Evolutionary conservation across 805 yeast genomes (phyloP), one percentile per base, ranked within the genome.

Genomic region (Huiozyma sinensis): DNA sequence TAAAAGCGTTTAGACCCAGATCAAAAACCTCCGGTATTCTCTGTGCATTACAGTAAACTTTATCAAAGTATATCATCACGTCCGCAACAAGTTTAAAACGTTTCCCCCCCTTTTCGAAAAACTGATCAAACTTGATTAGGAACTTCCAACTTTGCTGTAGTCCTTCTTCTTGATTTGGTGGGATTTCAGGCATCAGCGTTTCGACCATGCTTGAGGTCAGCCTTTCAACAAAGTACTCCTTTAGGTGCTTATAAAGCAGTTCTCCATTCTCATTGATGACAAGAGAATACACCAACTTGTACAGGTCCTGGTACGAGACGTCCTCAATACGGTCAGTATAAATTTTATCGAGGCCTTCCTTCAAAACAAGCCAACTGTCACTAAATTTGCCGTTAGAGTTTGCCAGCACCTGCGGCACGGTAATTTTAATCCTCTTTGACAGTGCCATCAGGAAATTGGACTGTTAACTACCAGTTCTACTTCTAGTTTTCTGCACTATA

Each of bases 31-130:
- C 65, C 4, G 83, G 77, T 41, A 77, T 65, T 52, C 76, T 79
- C 11, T 11, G 9, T 44, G 70, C 68, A 50, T 82, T 89, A 28
- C 88, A 83, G 52, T 83, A 87, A 0, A 85, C 95, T 38, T 95
- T 72, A 57, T 88, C 95, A 57, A 89, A 62, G 56, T 88, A 88
- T 83, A 88, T 81, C 57, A 86, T 66, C 3, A 88, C 84, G 60
- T 89, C 95, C 53, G 89, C 75, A 38, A 86, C 75, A 72, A 85
- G 77, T 49, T 84, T 72, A 81, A 85, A 83, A 40, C 82, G 72
- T 35, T 79, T 70, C 34, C 79, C 60, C 57, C 83, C 90, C 40
- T 79, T 85, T 33, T 75, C 71, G 95, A 95, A 88, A 3, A 48
- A 50, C 4, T 46, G 41, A 3, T 68, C 53, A 6, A 72, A 53